Base-by-base conservation (phyloP, 768 basidiomycete genomes). In the Lactarius evosmus region DNA sequence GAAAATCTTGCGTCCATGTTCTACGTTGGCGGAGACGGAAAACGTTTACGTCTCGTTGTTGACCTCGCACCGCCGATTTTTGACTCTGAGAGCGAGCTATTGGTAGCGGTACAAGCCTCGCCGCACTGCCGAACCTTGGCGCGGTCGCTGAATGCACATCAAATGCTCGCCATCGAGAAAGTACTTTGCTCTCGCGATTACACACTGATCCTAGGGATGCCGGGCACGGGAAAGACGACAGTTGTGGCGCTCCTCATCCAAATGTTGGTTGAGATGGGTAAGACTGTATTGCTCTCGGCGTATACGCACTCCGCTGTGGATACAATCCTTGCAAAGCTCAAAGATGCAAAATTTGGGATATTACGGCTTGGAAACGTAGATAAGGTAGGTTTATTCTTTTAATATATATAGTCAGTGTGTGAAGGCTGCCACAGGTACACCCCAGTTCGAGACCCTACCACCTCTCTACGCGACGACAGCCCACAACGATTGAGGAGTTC, bases 291-390 rank as follows among this genome's bases (percentile, higher is more conserved):
- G 29, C 75, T 98, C 65, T 91, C 91, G 7, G 92, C 91, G 51
- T 97, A 98, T 73, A 99, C 97, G 2, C 97, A 99, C 78, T 97
- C 95, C 16, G 96, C 97, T 0, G 97, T 99, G 52, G 97, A 99
- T 69, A 98, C 89, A n/a, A 96, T 98, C 70, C 71, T 99, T 70
- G 76, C 89, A 70, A 98, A 97, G 74, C 74, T 98, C 62, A 78
- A 82, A 65, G 77, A 80, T 29, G 75, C 70, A 11, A 87, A 87
- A 38, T 89, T 93, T 72, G 77, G 81, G 22, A 88, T 98, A 51
- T 73, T 99, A 69, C 78, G 97, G 36, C 73, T 99, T 57, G 97
- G 97, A 0, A 97, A 96, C 72, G 73, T 84, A 16, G 96, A 98
- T 72, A 99, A 96, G 84, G 95, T 92, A 58, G 6, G 77, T 30